Conservation (phyloP, 2,329 filamentous ascomycete species). For the Colletotrichum sp. region DNA sequence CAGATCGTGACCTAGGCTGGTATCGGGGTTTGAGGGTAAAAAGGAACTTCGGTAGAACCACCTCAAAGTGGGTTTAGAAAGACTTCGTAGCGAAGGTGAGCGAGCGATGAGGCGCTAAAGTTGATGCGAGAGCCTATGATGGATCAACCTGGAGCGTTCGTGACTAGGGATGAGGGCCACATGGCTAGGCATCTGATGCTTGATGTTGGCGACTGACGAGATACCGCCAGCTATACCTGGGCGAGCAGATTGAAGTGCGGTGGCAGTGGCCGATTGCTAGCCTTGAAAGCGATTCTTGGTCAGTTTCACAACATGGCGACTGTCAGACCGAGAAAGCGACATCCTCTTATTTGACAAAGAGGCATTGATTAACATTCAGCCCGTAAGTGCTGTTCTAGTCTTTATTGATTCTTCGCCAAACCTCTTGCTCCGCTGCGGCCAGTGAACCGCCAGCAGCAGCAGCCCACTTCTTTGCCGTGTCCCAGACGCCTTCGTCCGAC, state of each 20-base stretch:
- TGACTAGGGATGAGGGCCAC: neutral
- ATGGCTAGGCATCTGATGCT: neutral
- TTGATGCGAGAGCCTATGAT: neutral
- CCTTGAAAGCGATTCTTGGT: neutral
- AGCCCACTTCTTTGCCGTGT: constrained; percentile 62
- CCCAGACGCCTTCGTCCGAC: constrained; percentile 55
- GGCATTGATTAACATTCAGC: neutral
- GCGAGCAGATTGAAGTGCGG: neutral
- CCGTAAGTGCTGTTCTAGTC: constrained; percentile 37
- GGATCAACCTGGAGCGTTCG: neutral
- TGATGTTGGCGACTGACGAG: neutral
- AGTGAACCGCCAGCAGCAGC: constrained; percentile 62
- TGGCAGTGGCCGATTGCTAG: neutral
- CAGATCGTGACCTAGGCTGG: neutral
- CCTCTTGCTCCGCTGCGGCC: constrained; percentile 62
- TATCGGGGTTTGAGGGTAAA: neutral
- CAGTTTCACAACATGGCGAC: neutral
- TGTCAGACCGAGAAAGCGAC: neutral
- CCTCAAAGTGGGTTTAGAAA: neutral
- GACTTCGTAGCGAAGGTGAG: neutral
- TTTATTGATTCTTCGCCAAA: constrained; percentile 69
- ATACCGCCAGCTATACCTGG: neutral
- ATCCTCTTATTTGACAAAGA: neutral
- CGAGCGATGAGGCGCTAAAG: neutral
- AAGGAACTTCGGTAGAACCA: neutral